phyloP scores from a whole-genome alignment of 495 filamentous ascomycete species.

The Aspergillus bridgeri region DNA sequence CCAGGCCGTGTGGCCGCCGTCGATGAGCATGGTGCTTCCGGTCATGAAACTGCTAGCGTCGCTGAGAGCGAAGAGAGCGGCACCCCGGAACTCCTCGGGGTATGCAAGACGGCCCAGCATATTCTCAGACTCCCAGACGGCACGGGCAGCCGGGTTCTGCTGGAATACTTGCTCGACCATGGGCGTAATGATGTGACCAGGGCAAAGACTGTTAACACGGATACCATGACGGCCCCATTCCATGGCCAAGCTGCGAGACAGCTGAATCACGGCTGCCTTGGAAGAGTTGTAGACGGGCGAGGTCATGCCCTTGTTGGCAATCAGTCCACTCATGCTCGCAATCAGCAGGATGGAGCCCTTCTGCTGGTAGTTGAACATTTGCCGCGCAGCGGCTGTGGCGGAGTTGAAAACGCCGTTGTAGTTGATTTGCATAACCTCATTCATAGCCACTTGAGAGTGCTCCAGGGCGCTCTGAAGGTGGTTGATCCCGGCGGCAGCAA shows the following conservation, averaged over 20 bases:
- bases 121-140: slow-evolving; percentile 64
- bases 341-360: slow-evolving; percentile 70
- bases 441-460: slow-evolving; percentile 59
- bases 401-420: slow-evolving; percentile 75
- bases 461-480: slow-evolving; percentile 68
- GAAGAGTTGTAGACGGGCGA: slow-evolving; percentile 66
- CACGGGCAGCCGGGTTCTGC: slow-evolving; percentile 55
- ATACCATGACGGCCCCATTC: slow-evolving; percentile 69
- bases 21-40: slow-evolving; percentile 56
- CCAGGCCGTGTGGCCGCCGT: slow-evolving; percentile 63
- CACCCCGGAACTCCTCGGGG: slow-evolving; percentile 65
- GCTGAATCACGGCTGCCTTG: slow-evolving; percentile 67
- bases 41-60: slow-evolving; percentile 72
- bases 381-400: slow-evolving; percentile 68
- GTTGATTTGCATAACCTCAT: slow-evolving; percentile 70
- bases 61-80: slow-evolving; percentile 58
- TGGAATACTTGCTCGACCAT: slow-evolving; percentile 68
- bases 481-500: slow-evolving; percentile 80
- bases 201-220: slow-evolving; percentile 63
- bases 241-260: slow-evolving; percentile 63
- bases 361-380: slow-evolving; percentile 63
- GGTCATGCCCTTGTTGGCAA: slow-evolving; percentile 72
- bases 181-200: slow-evolving; percentile 69
- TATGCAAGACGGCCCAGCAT: slow-evolving; percentile 63
- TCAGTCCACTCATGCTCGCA: slow-evolving; percentile 74